A percentile compares a stretch with the other conserved stretches of the same genome.
phyloP scores from a whole-genome alignment of 768 basidiomycete genomes.

The Leccinum sublutescens region DNA sequence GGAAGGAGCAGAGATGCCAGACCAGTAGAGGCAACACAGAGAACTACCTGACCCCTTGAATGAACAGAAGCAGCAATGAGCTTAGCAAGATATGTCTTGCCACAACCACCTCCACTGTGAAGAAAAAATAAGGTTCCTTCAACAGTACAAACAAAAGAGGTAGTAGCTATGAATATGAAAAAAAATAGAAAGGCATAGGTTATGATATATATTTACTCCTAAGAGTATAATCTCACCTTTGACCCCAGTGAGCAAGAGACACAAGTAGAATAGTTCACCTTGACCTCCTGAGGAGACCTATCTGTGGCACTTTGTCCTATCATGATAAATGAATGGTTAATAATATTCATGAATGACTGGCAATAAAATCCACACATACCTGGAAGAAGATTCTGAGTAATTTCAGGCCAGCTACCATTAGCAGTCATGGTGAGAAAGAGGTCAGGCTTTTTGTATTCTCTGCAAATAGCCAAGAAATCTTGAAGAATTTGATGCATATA shows the following conservation, averaged over 20 bases:
- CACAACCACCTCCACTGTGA: not conserved
- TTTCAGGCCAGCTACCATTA: constrained; percentile 51
- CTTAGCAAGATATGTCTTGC: not conserved
- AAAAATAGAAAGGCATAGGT: not conserved
- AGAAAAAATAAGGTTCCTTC: not conserved
- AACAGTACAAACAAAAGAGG: not conserved
- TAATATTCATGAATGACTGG: not conserved
- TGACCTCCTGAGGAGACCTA: no score
- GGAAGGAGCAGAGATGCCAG: not conserved
- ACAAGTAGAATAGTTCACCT: constrained; percentile 42
- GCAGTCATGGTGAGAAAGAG: constrained; percentile 54
- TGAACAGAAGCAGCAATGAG: not conserved
- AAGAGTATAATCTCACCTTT: constrained; percentile 8
- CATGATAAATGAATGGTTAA: no score
- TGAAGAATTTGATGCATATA: constrained; percentile 45
- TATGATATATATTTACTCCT: not conserved
- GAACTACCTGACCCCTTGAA: not conserved
- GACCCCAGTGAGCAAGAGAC: constrained; percentile 38
- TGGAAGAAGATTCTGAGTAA: constrained; percentile 36
- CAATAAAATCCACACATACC: constrained; percentile 11
- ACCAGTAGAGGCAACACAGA: not conserved
- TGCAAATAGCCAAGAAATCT: constrained; percentile 46
- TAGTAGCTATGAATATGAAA: not conserved
- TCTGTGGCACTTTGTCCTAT: constrained; percentile 38
- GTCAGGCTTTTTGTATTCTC: constrained; percentile 36